Evolutionary conservation across 2,329 filamentous ascomycete genomes (phyloP).

Genomic region (Pezicula neosporulosa): DNA sequence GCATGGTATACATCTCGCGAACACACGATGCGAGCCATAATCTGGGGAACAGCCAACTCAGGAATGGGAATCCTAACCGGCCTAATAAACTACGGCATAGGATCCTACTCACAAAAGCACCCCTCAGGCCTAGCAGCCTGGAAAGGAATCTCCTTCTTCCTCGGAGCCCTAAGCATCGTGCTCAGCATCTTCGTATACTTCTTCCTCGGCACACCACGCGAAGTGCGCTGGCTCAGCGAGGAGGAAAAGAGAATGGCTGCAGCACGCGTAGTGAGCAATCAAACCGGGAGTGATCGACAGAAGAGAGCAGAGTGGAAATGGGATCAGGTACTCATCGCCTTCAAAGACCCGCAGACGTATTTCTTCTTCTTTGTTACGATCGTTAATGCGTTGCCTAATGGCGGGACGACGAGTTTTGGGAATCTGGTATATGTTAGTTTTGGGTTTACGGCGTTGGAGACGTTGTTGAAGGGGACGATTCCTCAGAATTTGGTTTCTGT

Average conservation of each 20-base stretch:
- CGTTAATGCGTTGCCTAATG: conserved; percentile 30
- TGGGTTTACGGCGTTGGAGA: conserved; percentile 29
- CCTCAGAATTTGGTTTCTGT: conserved; percentile 27
- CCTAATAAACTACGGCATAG: conserved; percentile 26
- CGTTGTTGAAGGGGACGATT: conserved; percentile 28
- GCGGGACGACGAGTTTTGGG: conserved; percentile 29
- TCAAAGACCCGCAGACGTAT: conserved; percentile 27
- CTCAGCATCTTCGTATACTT: neutral
- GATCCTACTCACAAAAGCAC: neutral
- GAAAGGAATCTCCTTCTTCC: neutral
- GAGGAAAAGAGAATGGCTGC: neutral
- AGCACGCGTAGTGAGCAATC: neutral
- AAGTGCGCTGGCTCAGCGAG: neutral
- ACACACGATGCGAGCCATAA: conserved; percentile 26
- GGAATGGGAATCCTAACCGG: conserved; percentile 30
- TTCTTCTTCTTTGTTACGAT: conserved; percentile 33
- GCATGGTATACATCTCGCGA: conserved; percentile 30
- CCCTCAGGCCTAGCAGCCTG: neutral
- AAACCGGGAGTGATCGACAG: neutral
- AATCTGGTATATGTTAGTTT: conserved; percentile 30
- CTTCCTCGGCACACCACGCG: neutral
- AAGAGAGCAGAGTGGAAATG: neutral
- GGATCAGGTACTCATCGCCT: neutral
- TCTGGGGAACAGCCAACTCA: conserved; percentile 30
- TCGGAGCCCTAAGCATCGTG: neutral